Base-by-base conservation (phyloP, 169 alveolate genomes). In the Eimeria sp. region DNA sequence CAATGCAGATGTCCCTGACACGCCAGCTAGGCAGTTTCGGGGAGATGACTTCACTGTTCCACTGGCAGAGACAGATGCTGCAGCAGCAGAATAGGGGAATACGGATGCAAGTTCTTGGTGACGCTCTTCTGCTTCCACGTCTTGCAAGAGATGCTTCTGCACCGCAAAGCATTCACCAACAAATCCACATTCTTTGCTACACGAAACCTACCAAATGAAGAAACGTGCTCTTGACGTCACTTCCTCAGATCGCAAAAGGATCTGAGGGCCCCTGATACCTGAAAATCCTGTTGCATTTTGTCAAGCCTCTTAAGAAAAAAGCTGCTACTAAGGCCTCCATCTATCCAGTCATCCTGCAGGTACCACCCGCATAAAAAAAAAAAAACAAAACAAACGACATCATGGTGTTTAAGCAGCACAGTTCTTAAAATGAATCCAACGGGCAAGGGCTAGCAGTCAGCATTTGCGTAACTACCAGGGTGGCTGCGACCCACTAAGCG, bases 241-340 rank as follows among this genome's bases (percentile, higher is more conserved):
- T 70, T 30, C 25, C 30, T 10, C 47, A 5, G 51, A 70, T 70
- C 80, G 30, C 51, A 25, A 34, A 70, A 49, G 80, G 80, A 5
- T n/a, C 13, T 10, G 40, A 10, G 65, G 11, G 43, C 45, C 87
- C 22, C 5, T 25, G 47, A 78, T 87, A 87, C 94, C 94, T 87
- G 83, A 54, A 87, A 51, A 45, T 87, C 94, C 47, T 63, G 94
- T 54, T 87, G 94, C 94, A 87, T 87, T 51, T 34, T 43, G 6
- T 87, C 94, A 45, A 87, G 94, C 40, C 94, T 87, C 65, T 63
- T 57, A 7, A 87, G 82, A 83, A 87, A 87, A 63, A 87, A 87
- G 67, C 83, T 63, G 25, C 94, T 61, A n/a, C 94, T 87, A 30
- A 87, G 94, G n/a, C 94, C 94, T 43, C 94, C 94, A 87, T 87